A percentile compares a stretch with the other conserved stretches of the same genome.
These are phyloP conservation scores for Ceratobasidium sp. DNA, from an alignment of 1,284 basidiomycete species.

Conservation along the genomic window DNA sequence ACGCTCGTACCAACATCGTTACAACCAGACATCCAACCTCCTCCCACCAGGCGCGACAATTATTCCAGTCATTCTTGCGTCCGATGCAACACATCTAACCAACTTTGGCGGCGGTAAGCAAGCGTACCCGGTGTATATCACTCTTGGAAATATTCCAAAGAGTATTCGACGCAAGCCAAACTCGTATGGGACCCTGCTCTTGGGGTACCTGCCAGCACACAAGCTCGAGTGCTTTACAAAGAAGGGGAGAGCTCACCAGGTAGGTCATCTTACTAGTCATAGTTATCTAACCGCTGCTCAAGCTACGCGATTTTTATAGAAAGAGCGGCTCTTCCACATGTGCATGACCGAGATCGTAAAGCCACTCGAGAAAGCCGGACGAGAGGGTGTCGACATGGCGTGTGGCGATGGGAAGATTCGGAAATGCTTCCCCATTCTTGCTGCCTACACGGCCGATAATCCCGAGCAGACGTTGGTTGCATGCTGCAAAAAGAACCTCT, in stretches of 20 bases:
- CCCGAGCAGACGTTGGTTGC: constrained; percentile 53
- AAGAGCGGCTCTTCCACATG: constrained; percentile 51
- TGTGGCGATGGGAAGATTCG: constrained; percentile 52
- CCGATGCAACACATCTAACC: constrained; percentile 38
- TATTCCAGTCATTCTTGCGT: constrained; percentile 36
- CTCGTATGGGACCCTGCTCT: neutral
- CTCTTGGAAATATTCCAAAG: constrained; percentile 39
- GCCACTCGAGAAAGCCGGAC: constrained; percentile 49
- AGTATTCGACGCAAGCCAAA: neutral
- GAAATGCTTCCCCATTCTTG: constrained; percentile 52
- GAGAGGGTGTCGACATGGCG: constrained; percentile 49
- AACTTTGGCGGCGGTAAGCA: constrained; percentile 30
- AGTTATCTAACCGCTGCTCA: too few relatives aligned
- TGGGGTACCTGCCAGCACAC: constrained; percentile 4
- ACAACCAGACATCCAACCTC: neutral
- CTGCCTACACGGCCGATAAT: constrained; percentile 55
- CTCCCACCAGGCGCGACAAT: neutral
- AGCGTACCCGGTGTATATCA: too few relatives aligned
- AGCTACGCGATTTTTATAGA: neutral
- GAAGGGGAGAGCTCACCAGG: neutral
- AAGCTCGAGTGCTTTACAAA: neutral
- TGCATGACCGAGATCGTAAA: constrained; percentile 51
- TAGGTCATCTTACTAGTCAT: neutral
- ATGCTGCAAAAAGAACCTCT: constrained; percentile 44
- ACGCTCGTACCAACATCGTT: too few relatives aligned